Conservation (phyloP, 306 rosid genomes). For the Albizia julibrissin region DNA sequence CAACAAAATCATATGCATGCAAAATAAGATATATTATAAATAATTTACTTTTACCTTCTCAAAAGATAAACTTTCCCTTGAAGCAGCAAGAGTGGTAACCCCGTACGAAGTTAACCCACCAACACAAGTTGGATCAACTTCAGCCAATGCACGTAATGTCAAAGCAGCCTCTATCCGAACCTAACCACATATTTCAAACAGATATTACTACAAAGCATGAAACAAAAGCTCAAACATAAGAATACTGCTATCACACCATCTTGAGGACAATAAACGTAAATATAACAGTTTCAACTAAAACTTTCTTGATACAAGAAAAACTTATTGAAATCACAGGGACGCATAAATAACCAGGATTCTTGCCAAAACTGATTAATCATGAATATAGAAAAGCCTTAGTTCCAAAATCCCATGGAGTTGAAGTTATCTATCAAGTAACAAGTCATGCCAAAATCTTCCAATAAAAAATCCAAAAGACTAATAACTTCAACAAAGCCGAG, state of each 20-base stretch:
- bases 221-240: slow-evolving; percentile 12
- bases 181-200: slow-evolving; percentile 45
- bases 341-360: neutral
- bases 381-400: neutral
- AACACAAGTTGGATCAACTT: slow-evolving; percentile 98
- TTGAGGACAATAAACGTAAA: neutral
- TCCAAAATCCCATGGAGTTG: neutral
- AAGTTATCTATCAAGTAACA: neutral
- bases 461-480: neutral
- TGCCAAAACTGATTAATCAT: neutral
- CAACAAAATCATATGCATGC: neutral
- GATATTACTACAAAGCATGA: slow-evolving; percentile 22
- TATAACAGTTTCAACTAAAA: slow-evolving; percentile 18
- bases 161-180: slow-evolving; percentile 96
- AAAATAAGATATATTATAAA: slow-evolving; percentile 13
- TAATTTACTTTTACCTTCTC: slow-evolving; percentile 70
- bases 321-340: neutral
- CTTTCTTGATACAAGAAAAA: neutral
- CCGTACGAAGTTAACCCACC: slow-evolving; percentile 94
- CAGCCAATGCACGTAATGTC: slow-evolving; percentile 82
- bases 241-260: slow-evolving; percentile 15
- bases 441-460: neutral
- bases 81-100: slow-evolving; percentile 83
- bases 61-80: slow-evolving; percentile 84
- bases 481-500: slow-evolving; percentile 14